These are phyloP conservation scores for Pistacia vera DNA, from an alignment of 345 rosid genomes.

Conservation along the genomic window DNA sequence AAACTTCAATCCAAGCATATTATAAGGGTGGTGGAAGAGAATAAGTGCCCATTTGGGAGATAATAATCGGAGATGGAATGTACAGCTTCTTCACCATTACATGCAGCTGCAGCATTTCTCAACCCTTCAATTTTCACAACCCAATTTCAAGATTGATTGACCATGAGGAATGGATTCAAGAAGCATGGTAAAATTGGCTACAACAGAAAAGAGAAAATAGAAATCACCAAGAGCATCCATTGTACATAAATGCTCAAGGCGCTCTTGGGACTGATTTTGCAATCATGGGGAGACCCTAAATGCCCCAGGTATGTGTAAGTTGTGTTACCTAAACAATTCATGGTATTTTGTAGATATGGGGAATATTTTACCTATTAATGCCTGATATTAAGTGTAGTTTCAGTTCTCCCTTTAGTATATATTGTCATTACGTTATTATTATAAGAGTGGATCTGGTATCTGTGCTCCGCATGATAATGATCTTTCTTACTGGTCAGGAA, in stretches of 20 bases:
- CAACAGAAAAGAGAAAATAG: conserved; percentile 43
- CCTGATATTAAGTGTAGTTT: not conserved
- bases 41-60: conserved; percentile 44
- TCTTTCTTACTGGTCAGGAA: not conserved
- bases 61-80: conserved; percentile 47
- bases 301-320: conserved; percentile 47
- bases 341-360: conserved; percentile 1
- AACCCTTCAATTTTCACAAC: conserved; percentile 63
- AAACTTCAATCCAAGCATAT: conserved; percentile 42
- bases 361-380: not conserved
- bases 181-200: conserved; percentile 58
- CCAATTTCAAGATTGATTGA: conserved; percentile 52
- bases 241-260: conserved; percentile 52
- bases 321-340: not conserved
- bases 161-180: conserved; percentile 70
- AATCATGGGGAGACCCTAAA: conserved; percentile 61
- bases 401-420: not conserved
- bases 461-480: no score
- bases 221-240: conserved; percentile 60
- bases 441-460: not conserved
- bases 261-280: conserved; percentile 69
- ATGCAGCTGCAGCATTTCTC: conserved; percentile 56
- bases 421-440: not conserved
- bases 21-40: conserved; percentile 45
- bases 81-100: conserved; percentile 48